These are phyloP conservation scores for Colletotrichum falcatum DNA, from an alignment of 2,329 filamentous ascomycete genomes.

Conservation along the genomic window DNA sequence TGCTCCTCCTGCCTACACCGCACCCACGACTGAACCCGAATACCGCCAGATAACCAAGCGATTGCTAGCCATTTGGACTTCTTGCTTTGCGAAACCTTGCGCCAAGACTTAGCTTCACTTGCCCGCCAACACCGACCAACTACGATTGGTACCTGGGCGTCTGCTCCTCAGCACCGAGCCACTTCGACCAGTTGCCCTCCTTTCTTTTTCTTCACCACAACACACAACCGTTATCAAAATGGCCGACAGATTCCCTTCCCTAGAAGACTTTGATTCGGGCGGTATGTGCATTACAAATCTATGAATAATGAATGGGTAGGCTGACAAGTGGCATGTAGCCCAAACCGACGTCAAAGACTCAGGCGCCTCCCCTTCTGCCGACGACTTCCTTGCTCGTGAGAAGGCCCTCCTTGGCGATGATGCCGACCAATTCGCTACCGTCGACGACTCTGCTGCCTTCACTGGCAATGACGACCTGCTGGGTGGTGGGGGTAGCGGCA, in stretches of 20 bases:
- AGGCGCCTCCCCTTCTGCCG: conserved; percentile 69
- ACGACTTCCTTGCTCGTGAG: conserved; percentile 93
- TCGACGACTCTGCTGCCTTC: conserved; percentile 75
- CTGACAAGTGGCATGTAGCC: conserved; percentile 59
- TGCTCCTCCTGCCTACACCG: neutral
- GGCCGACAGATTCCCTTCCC: conserved; percentile 83
- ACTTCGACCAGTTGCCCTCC: conserved; percentile 77
- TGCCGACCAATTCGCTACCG: conserved; percentile 87
- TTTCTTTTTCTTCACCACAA: conserved; percentile 16
- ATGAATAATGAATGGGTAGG: neutral
- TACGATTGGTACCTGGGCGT: conserved; percentile 10
- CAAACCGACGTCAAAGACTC: conserved; percentile 74
- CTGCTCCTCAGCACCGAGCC: conserved; percentile 64
- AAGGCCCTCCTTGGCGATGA: conserved; percentile 92
- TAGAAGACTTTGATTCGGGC: conserved; percentile 81
- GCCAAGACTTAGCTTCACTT: neutral
- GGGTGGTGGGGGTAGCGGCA: conserved; percentile 70
- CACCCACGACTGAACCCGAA: neutral
- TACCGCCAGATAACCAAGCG: neutral
- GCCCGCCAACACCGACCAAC: neutral
- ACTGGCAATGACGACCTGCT: conserved; percentile 79
- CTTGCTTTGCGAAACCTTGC: neutral
- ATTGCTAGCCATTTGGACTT: neutral
- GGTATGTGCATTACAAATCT: conserved; percentile 52
- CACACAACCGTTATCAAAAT: conserved; percentile 57